Base-by-base conservation (phyloP, 768 basidiomycete species). In the Russula olivacea region DNA sequence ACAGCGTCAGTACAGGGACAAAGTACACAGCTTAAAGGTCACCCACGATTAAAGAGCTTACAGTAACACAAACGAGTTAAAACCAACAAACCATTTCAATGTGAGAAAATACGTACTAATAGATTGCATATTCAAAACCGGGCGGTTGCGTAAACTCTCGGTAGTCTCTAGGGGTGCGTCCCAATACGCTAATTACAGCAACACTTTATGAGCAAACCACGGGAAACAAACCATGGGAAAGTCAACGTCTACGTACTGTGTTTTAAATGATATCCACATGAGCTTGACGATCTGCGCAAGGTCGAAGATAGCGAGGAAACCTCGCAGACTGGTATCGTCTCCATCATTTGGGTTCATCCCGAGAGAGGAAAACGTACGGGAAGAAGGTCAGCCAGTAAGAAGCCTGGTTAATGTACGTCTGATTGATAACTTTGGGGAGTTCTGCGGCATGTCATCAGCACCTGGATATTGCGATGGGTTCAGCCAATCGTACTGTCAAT, bases 321-420 rank as follows among this genome's bases (percentile, higher is more conserved):
- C 97, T 72, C 96, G 91, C 41, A 98, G 79, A 8, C 91, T 92
- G 67, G 23, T 60, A 54, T 68, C 47, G 34, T 38, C 30, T 41
- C 10, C 53, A 52, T 23, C 45, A 49, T 55, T 36, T 50, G 14
- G 7, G 25, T 5, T 47, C 11, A 36, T 9, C 15, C 8, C 2
- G 57, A 43, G 48, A 59, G 40, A 52, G 23, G 25, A 64, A 52
- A 51, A 78, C 88, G n/a, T 72, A 93, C 87, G 94, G 93, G 79
- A 95, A 92, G 78, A 86, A 95, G 4, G 92, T 96, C 55, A 96
- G 76, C 92, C 93, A 96, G 74, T 89, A 97, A 23, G 89, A 91
- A 9, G 88, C 80, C 71, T 98, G 96, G 69, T 89, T 83, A 68
- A 98, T 87, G 69, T 98, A 99, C 0, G 95, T 93, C 55, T 77